Evolutionary conservation across 768 basidiomycete genomes (phyloP).

Genomic region (Russula dissimulans): DNA sequence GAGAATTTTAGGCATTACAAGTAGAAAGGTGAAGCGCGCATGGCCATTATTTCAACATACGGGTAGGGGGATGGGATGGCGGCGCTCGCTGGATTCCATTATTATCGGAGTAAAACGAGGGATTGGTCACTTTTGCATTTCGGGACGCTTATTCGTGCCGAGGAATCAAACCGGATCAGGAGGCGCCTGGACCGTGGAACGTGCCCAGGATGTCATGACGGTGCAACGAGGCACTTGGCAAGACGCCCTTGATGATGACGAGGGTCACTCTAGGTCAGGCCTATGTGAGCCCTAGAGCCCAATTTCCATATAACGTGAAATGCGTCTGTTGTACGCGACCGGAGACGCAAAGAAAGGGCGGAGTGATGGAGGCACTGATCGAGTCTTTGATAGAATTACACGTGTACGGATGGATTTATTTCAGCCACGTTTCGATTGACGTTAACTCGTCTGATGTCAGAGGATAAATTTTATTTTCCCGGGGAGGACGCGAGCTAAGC

Average conservation of each 20-base stretch:
- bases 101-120: constrained; percentile 8
- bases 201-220: neutral
- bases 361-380: constrained; percentile 10
- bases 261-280: neutral
- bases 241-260: constrained; percentile 4
- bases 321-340: neutral
- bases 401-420: constrained; percentile 1
- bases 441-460: neutral
- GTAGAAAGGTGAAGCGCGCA: neutral
- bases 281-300: neutral
- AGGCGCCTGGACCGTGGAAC: constrained; percentile 1
- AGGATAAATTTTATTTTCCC: neutral
- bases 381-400: constrained; percentile 3
- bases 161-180: constrained; percentile 7
- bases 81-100: constrained; percentile 4
- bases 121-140: neutral
- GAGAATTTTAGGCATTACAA: neutral
- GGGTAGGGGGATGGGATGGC: neutral
- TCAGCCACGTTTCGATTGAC: constrained; percentile 6
- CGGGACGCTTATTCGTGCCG: neutral
- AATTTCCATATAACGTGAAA: neutral
- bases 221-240: constrained; percentile 10
- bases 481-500: neutral
- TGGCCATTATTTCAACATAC: neutral
- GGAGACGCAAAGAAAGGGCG: neutral